Conservation (phyloP, 2,329 filamentous ascomycete genomes). For the Colletotrichum camelliae region DNA sequence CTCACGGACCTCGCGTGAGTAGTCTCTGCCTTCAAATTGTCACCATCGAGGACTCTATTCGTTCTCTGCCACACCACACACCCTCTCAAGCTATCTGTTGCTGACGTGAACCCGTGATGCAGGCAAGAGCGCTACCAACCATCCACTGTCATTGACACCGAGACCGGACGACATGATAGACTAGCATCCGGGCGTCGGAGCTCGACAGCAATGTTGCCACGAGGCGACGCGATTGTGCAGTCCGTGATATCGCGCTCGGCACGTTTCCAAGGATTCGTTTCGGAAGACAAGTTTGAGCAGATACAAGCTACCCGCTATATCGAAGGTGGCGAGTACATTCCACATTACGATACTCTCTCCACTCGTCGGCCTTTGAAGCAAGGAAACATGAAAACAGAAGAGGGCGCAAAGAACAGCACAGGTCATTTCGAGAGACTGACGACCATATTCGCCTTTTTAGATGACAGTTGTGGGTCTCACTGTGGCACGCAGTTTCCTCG, state of each 20-base stretch:
- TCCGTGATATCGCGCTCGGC: neutral
- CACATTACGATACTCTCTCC: neutral
- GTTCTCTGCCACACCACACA: no score
- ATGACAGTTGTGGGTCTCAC: neutral
- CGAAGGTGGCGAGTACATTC: neutral
- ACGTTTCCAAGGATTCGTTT: neutral
- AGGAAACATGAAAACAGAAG: no score
- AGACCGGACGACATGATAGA: neutral
- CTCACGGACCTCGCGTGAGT: no score
- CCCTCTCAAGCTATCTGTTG: neutral
- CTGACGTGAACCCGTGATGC: neutral
- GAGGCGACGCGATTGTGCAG: neutral
- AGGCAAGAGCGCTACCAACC: neutral
- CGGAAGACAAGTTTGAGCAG: neutral
- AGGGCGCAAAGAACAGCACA: neutral
- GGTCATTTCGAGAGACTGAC: neutral
- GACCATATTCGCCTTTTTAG: rapidly evolving
- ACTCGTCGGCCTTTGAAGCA: neutral
- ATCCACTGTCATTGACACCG: neutral
- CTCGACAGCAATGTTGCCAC: neutral
- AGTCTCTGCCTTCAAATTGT: no score
- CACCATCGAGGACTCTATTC: no score
- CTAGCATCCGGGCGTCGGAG: neutral
- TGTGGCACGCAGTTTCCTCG: neutral
- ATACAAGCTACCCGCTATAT: neutral